phyloP scores from a whole-genome alignment of 2,329 filamentous ascomycete species.

The Blastomyces silverae region DNA sequence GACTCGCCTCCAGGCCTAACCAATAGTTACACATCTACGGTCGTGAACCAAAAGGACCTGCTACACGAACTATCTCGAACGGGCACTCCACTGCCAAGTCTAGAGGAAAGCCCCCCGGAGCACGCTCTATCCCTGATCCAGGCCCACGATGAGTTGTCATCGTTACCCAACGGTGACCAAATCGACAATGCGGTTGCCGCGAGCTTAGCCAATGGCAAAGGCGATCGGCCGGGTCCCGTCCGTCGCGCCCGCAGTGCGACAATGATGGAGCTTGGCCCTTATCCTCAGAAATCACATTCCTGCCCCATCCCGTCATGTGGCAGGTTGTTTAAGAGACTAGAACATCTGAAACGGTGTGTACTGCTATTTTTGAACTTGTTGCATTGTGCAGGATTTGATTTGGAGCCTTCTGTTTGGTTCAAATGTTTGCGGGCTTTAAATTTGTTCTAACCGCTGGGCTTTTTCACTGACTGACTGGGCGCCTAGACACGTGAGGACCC shows the following conservation, averaged over 20 bases:
- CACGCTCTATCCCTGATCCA: constrained; percentile 61
- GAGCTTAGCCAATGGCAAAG: constrained; percentile 47
- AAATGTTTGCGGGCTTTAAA: constrained; percentile 30
- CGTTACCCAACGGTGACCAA: constrained; percentile 57
- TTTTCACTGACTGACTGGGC: constrained; percentile 39
- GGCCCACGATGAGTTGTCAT: constrained; percentile 59
- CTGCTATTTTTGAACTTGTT: constrained; percentile 30
- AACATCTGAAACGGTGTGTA: constrained; percentile 96
- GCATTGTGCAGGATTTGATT: constrained; percentile 25
- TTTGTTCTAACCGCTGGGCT: constrained; percentile 43
- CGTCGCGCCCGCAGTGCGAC: constrained; percentile 90
- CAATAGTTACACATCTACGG: constrained; percentile 62
- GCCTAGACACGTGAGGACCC: constrained; percentile 91
- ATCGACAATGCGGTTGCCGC: constrained; percentile 46
- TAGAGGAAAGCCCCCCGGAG: constrained; percentile 73
- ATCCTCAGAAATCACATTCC: constrained; percentile 95
- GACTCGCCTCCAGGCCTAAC: constrained; percentile 73
- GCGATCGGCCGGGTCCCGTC: constrained; percentile 59
- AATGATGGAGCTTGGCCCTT: constrained; percentile 92
- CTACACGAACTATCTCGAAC: constrained; percentile 75
- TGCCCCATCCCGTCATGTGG: constrained; percentile 99
- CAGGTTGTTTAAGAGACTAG: constrained; percentile 94
- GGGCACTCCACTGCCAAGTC: constrained; percentile 77
- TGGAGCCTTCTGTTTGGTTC: constrained; percentile 24
- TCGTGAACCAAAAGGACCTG: constrained; percentile 70